Evolutionary conservation across 1,284 basidiomycete genomes (phyloP).

Genomic region (Fomitopsis betulina): DNA sequence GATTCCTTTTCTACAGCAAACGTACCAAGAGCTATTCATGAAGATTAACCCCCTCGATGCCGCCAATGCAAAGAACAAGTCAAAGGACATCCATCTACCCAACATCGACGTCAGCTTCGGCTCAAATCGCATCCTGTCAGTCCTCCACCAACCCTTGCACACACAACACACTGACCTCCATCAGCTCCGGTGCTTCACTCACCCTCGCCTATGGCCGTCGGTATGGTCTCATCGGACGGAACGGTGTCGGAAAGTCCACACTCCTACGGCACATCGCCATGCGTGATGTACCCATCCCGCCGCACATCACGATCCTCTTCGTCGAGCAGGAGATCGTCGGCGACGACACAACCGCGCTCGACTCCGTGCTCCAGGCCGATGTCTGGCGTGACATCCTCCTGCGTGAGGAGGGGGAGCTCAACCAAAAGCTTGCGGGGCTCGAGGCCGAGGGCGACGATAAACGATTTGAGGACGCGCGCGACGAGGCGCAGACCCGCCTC

Average conservation of each 20-base stretch:
- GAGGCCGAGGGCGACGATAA: conserved; percentile 74
- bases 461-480: conserved; percentile 75
- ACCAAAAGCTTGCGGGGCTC: conserved; percentile 67
- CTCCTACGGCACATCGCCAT: conserved; percentile 94
- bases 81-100: conserved; percentile 93
- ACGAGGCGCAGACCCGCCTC: conserved; percentile 83
- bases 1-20: conserved; percentile 53
- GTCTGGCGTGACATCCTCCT: conserved; percentile 92
- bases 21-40: conserved; percentile 99
- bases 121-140: conserved; percentile 88
- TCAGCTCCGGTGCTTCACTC: conserved; percentile 76
- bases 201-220: conserved; percentile 88
- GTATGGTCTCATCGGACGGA: conserved; percentile 83
- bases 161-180: conserved; percentile 3
- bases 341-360: conserved; percentile 89
- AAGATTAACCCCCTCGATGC: conserved; percentile 97
- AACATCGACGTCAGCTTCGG: conserved; percentile 96
- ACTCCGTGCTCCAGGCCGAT: conserved; percentile 94
- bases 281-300: conserved; percentile 90
- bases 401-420: conserved; percentile 75
- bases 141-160: conserved; percentile 1
- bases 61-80: conserved; percentile 84
- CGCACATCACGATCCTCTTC: conserved; percentile 95
- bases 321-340: conserved; percentile 98
- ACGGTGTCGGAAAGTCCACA: conserved; percentile 97